Evolutionary conservation across 2,329 filamentous ascomycete genomes (phyloP).

Genomic region (Aspergillus tamarii): DNA sequence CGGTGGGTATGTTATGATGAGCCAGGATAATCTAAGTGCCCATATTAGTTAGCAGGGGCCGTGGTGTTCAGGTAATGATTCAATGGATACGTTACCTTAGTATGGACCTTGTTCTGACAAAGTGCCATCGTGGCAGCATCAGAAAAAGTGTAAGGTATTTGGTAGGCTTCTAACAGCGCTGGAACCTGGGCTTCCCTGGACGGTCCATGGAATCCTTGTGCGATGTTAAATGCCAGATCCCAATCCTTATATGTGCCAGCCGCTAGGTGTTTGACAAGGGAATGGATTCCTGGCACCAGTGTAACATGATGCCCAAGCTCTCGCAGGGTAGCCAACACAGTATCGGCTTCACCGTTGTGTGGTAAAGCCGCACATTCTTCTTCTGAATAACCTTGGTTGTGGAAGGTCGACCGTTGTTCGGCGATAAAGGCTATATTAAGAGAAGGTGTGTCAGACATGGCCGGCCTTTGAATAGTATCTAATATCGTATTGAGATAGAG

Average conservation of each 20-base stretch:
- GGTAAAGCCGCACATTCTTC: slow-evolving; percentile 19
- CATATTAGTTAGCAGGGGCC: too few species aligned
- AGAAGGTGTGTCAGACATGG: too few species aligned
- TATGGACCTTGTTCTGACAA: slow-evolving; percentile 19
- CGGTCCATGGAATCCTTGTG: slow-evolving; percentile 24
- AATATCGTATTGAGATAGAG: too few species aligned
- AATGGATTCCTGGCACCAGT: slow-evolving; percentile 16
- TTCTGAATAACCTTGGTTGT: slow-evolving; percentile 14
- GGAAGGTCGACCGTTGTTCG: slow-evolving; percentile 17
- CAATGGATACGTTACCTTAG: too few species aligned
- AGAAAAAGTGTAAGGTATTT: slow-evolving; percentile 24
- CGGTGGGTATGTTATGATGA: too few species aligned
- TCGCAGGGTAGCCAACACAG: too few species aligned
- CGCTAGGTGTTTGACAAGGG: slow-evolving; percentile 18
- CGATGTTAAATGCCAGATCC: slow-evolving; percentile 29
- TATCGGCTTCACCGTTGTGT: slow-evolving; percentile 13
- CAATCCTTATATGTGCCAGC: slow-evolving; percentile 19
- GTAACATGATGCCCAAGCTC: slow-evolving; percentile 14
- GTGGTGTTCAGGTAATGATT: too few species aligned
- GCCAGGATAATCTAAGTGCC: too few species aligned
- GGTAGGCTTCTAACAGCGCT: slow-evolving; percentile 28
- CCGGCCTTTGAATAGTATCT: too few species aligned
- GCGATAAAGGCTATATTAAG: slow-evolving; percentile 15
- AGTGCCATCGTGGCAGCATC: slow-evolving; percentile 25
- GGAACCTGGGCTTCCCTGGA: slow-evolving; percentile 27